A percentile compares a stretch with the other conserved stretches of the same genome.
These are phyloP conservation scores for Gossypium trilobum DNA, from an alignment of 441 rosid genomes.

Conservation along the genomic window DNA sequence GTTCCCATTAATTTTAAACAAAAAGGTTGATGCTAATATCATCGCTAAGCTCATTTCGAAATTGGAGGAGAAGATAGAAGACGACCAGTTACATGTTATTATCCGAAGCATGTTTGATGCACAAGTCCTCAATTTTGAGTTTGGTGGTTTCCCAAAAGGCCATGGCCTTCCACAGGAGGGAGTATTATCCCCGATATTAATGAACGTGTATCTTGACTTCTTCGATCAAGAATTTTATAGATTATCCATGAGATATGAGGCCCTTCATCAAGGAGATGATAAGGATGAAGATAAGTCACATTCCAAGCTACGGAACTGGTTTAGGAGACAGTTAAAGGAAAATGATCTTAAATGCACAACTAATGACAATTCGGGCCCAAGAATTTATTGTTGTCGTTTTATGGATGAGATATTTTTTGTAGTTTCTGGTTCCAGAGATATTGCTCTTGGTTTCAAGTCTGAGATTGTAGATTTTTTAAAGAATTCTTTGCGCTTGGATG, in stretches of 20 bases:
- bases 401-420: constrained; percentile 83
- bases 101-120: constrained; percentile 62
- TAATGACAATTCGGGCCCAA: constrained; percentile 27
- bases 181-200: constrained; percentile 58
- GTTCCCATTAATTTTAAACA: constrained; percentile 53
- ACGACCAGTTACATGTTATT: constrained; percentile 36
- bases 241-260: constrained; percentile 75
- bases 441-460: constrained; percentile 48
- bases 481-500: constrained; percentile 42
- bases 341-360: constrained; percentile 19
- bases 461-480: constrained; percentile 46
- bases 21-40: constrained; percentile 41
- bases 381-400: constrained; percentile 61
- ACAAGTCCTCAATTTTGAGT: constrained; percentile 59
- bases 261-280: constrained; percentile 32
- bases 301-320: constrained; percentile 74
- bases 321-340: constrained; percentile 66
- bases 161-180: constrained; percentile 99
- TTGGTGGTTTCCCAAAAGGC: constrained; percentile 88
- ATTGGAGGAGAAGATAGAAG: constrained; percentile 67
- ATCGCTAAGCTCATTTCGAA: constrained; percentile 46
- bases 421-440: constrained; percentile 55
- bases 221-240: constrained; percentile 62
- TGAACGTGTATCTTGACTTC: constrained; percentile 72
- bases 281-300: constrained; percentile 23